Base-by-base conservation (phyloP, 805 yeast genomes). In the Candida oleophila region DNA sequence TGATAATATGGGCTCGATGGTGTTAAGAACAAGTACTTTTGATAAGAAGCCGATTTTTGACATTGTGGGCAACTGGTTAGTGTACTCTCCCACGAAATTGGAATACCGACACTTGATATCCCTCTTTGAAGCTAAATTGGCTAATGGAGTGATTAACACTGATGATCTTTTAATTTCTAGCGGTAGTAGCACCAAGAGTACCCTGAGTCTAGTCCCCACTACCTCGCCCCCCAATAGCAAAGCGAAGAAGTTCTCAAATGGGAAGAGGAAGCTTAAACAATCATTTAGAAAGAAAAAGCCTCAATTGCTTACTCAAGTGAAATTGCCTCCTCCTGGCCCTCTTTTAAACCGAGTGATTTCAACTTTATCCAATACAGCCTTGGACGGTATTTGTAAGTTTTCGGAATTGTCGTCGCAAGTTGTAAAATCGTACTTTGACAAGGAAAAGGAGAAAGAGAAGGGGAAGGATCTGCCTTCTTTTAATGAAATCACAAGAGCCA, bases 331-430 rank as follows among this genome's bases (percentile, higher is more conserved):
- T 12, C 68, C 72, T 2, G 73, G 74, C 3, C 78, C 80, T 1
- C 61, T 80, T 34, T 63, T 78, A 32, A 71, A 73, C 40, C 69
- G 78, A 43, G 71, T 82, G 1, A 56, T 81, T 44, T 71, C 76
- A 9, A 66, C 71, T 14, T 53, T 82, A 12, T 78, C 85, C 2
- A 69, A 72, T 46, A 68, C 76, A 2, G 82, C 87, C 0, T 59
- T 81, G 15, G 87, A 79, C 59, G 74, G 78, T 11, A 53, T 78
- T 14, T 63, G 68, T 50, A 72, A 69, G 51, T 54, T 82, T 5
- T 70, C 83, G 0, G 82, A 79, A 47, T 68, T 75, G 3, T 70
- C 81, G 4, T 69, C 78, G 9, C 62, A 68, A 2, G 78, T 74
- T 42, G 52, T 80, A 22, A 72, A 65, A 39, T 61, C 66, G 21